Evolutionary conservation across 1,284 basidiomycete genomes (phyloP), one percentile per base, ranked within the genome.

Genomic region (Naganishia cerealis): DNA sequence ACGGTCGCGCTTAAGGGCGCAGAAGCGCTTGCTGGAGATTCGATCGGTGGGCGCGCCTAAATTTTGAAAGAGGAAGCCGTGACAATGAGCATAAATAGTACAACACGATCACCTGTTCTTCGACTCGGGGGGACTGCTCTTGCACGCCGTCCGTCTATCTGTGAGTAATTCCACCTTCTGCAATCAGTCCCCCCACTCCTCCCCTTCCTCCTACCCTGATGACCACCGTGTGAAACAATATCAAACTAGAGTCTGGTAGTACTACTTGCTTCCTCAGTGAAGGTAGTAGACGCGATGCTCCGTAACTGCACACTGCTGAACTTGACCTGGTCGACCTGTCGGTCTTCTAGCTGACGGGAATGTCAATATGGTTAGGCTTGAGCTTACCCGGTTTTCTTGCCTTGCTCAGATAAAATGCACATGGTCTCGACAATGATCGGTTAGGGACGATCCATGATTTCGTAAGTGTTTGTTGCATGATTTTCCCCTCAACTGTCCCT

Each of bases 201-300:
- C 39, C 39, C 52, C 67, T 40, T 36, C 50, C 13, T 16, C 13
- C 46, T 50, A 63, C 63, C 63, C 63, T 65, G 69, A 70, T 70
- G 69, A 70, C 57, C 21, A 67, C 57, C 61, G 66, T 67, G 66
- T 70, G 29, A 67, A 65, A 70, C 70, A 68, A 57, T 62, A 33
- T 71, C 70, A 71, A 71, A 71, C 70, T 71, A 71, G 70, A 71
- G 70, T 71, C 70, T 71, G 70, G 70, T 71, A 71, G 67, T 68
- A 63, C 61, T 53, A 63, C 61, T 63, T 63, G 61, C 61, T 63
- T 63, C 61, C 61, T 63, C 61, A 63, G 61, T 63, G 61, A 63
- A 63, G 61, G 61, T 63, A 63, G 61, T 63, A 53, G 61, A 63
- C 61, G 61, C 67, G 43, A 68, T 68, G 67, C 67, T 68, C 67